Percentiles rank a stretch among this genome's conserved stretches.
phyloP scores from a whole-genome alignment of 2,329 filamentous ascomycete species.

The Pseudocercospora fuligena region DNA sequence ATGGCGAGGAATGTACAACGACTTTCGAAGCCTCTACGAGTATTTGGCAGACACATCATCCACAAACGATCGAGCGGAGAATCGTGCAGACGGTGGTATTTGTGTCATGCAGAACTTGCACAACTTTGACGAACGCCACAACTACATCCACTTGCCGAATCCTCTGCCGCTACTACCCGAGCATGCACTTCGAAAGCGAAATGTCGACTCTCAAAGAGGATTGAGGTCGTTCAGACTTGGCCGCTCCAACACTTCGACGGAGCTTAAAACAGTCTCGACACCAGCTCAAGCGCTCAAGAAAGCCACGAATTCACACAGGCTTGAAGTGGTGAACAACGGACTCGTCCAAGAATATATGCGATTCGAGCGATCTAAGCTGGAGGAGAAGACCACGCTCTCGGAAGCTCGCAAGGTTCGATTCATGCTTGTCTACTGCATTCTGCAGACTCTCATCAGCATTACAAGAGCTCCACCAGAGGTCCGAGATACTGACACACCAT shows the following conservation, averaged over 20 bases:
- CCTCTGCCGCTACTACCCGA: conserved; percentile 71
- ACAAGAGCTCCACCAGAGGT: conserved; percentile 66
- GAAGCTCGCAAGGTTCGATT: conserved; percentile 79
- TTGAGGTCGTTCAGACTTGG: conserved; percentile 17
- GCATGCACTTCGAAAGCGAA: conserved; percentile 27
- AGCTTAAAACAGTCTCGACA: conserved; percentile 38
- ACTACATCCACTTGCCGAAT: conserved; percentile 64
- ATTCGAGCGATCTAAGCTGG: conserved; percentile 67
- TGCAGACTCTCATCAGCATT: conserved; percentile 72
- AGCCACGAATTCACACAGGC: conserved; percentile 54
- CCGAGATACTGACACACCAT: conserved; percentile 58
- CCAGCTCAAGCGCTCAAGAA: conserved; percentile 58
- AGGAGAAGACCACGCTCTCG: conserved; percentile 63
- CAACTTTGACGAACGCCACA: conserved; percentile 67
- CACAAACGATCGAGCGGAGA: conserved; percentile 29
- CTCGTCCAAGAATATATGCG: conserved; percentile 71
- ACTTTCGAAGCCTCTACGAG: conserved; percentile 73
- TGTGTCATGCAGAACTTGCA: conserved; percentile 71
- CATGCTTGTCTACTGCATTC: conserved; percentile 74
- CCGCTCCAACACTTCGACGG: conserved; percentile 8
- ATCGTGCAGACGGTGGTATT: conserved; percentile 63
- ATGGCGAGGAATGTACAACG: conserved; percentile 66
- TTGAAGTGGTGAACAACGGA: conserved; percentile 45
- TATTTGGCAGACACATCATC: conserved; percentile 69
- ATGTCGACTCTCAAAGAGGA: conserved; percentile 34